Base-by-base conservation (phyloP, 495 filamentous ascomycete genomes). In the Podospora bellae-mahoneyi region DNA sequence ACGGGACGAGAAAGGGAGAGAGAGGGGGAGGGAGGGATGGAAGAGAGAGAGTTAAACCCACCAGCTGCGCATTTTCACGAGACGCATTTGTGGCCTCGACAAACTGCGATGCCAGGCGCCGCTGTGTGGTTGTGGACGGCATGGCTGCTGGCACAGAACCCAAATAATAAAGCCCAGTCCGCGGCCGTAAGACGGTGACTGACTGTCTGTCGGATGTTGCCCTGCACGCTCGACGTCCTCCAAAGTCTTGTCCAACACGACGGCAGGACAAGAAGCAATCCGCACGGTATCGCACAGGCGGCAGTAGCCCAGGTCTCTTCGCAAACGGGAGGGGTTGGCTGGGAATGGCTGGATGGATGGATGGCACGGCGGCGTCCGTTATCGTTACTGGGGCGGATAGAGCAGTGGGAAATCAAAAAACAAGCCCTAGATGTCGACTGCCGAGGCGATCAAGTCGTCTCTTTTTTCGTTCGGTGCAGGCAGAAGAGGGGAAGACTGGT, bases 81-180 rank as follows among this genome's bases (percentile, higher is more conserved):
- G 81, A 76, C 5, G 83, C 75, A 26, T 82, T 79, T 10, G 88
- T 89, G 62, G 88, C 80, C 26, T 73, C 72, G 54, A 81, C 75
- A 73, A 90, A 89, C 66, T 87, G 80, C 32, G 69, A 64, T 16
- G 86, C 75, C 32, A 83, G 77, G 62, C 73, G 68, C 75, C 84
- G 86, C 78, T 90, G 88, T 62, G 71, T 65, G 7, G 81, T 67
- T 5, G 69, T 70, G 7, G 69, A 68, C 27, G 74, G 74, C 71
- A 58, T 64, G 19, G 26, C 19, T 64, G 62, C 39, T 48, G 9
- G 39, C 9, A 48, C 9, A 48, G 13, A 48, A 48, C 39, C 39
- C 13, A 48, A 23, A 23, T 23, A 23, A 48, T 10, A 48, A 48
- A 48, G 5, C 39, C 9, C 39, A 48, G 39, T 16, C 39, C 39